Base-by-base conservation (phyloP, 257 asterid species). In the Prunella vulgaris region DNA sequence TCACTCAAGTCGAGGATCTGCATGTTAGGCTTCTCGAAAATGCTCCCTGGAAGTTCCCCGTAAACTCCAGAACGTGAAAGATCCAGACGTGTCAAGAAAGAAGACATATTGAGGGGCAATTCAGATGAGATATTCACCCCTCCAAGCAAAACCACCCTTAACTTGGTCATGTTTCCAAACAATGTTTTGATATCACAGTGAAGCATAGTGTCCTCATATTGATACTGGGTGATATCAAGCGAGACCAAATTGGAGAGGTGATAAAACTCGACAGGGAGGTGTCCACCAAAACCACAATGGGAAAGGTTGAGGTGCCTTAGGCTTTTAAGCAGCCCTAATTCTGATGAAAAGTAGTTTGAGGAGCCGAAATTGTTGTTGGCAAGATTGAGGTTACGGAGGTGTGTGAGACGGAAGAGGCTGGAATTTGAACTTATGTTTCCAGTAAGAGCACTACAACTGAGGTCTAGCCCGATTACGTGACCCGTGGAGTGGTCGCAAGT, bases 101-200 rank as follows among this genome's bases (percentile, higher is more conserved):
- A 38, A 40, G 68, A 38, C 33, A 63, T 40, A 12, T 40, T 63
- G 4, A 13, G 6, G 7, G 68, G 37, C 13, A 63, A 1, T 21
- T 63, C 37, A 13, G 68, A 63, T 22, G 68, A 20, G 68, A 40
- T 13, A 63, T 14, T 21, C 14, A 38, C 56, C 17, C 7, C 5
- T 12, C 2, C 1, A 12, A 63, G 68, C 54, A 14, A 13, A 63
- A 63, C 20, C 54, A 38, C 37, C 17, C 54, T 63, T 17, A 63
- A 20, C 21, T 63, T 63, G 35, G 68, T 40, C 54, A 63, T 63
- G 37, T 63, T 63, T 13, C 35, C 35, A 10, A 63, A 13, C 68
- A 63, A 40, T 46, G 46, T 5, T 14, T 63, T 63, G 68, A 63
- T 24, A 63, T 63, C 68, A 63, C 28, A 21, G 1, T 38, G 0